Base-by-base conservation (phyloP, 1,284 basidiomycete species). In the Apiotrichum sp. region DNA sequence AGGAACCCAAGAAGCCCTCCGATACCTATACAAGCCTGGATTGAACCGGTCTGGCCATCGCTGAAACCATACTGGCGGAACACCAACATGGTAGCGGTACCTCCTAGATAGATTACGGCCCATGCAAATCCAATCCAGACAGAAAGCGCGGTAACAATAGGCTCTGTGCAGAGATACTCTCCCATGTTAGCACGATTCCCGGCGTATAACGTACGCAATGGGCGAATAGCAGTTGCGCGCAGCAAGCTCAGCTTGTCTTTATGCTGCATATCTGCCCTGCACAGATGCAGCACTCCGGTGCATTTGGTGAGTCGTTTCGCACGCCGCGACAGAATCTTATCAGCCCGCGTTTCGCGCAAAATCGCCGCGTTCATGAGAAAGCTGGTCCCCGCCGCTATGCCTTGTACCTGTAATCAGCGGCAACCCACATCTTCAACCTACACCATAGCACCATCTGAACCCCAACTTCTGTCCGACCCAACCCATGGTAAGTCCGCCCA, bases 1-100 rank as follows among this genome's bases (percentile, higher is more conserved):
- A 87, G 64, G 45, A 87, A 86, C 0, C 88, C 89, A 39, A 90
- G 56, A 63, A 83, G 80, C 3, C 86, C 84, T 8, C 89, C 89
- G 40, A 80, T 47, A 32, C 47, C 46, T 4, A 50, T 50, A 42
- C 49, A 72, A 68, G 63, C 48, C 44, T 70, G 61, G 29, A 71
- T 55, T 4, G 61, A 59, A 14, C 49, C 49, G 2, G 64, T 57
- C 51, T 69, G 61, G 4, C 71, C 74, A 10, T 59, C 49, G 32
- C 58, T 64, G 57, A 68, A 72, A 16, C 72, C 72, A 55, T 74
- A 75, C 14, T 68, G 56, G 8, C 56, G 55, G 46, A 72, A 72
- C 2, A 73, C 71, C 29, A 75, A 61, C 8, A 68, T 53, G 2
- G 67, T 61, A 0, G 66, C 66, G 2, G 66, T 63, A 1, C 65